A percentile compares a stretch with the other conserved stretches of the same genome.
Evolutionary conservation across 2,329 filamentous ascomycete genomes (phyloP).

Genomic region (Basipetospora chlamydospora): DNA sequence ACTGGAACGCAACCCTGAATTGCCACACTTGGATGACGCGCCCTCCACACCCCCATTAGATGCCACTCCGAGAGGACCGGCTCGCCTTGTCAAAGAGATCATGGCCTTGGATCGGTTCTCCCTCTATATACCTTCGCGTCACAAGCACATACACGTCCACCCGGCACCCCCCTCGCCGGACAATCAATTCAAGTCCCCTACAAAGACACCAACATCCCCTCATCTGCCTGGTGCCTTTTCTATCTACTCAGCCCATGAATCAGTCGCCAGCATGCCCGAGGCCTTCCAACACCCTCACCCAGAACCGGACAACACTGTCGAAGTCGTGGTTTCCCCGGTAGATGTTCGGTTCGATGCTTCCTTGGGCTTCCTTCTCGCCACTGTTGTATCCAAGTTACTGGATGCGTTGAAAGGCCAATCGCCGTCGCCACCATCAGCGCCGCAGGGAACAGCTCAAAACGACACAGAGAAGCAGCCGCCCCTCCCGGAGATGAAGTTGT

Average conservation of each 20-base stretch:
- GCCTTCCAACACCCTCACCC: too few relatives aligned
- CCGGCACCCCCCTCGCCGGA: slow-evolving; percentile 14
- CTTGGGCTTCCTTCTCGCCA: slow-evolving; percentile 38
- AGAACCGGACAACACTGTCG: slow-evolving; percentile 22
- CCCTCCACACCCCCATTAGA: slow-evolving; percentile 1
- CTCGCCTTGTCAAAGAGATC: slow-evolving; percentile 41
- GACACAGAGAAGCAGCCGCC: slow-evolving; percentile 7
- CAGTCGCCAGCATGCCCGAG: too few relatives aligned
- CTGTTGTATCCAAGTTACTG: slow-evolving; percentile 33
- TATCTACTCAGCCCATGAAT: slow-evolving; percentile 18
- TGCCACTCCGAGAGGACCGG: slow-evolving; percentile 29
- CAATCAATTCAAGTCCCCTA: slow-evolving; percentile 9
- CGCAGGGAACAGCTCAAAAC: slow-evolving; percentile 1
- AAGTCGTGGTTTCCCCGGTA: slow-evolving; percentile 37
- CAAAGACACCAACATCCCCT: slow-evolving; percentile 1
- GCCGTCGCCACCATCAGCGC: slow-evolving; percentile 3
- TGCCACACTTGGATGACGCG: too few relatives aligned
- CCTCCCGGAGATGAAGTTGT: slow-evolving; percentile 27
- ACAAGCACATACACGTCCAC: slow-evolving; percentile 27
- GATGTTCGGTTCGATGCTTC: slow-evolving; percentile 41
- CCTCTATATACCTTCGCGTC: slow-evolving; percentile 36
- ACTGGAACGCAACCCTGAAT: too few relatives aligned
- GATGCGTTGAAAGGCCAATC: slow-evolving; percentile 23
- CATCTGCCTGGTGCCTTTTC: slow-evolving; percentile 44
- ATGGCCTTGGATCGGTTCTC: slow-evolving; percentile 35